These are phyloP conservation scores for Cryptococcus maquisensis DNA, from an alignment of 1,284 basidiomycete species.

Conservation along the genomic window DNA sequence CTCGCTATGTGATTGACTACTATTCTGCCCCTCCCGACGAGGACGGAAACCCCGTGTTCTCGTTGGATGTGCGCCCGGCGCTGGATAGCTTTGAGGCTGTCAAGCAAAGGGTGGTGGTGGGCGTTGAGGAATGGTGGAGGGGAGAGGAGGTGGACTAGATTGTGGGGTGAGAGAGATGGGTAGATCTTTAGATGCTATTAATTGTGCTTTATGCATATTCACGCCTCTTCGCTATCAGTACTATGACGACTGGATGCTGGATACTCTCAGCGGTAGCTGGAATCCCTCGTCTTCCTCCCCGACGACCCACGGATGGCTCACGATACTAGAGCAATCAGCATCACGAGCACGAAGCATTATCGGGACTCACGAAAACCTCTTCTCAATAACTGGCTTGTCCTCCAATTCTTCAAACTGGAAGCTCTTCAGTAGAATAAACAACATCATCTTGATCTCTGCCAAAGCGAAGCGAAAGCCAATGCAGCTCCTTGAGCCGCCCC, in stretches of 20 bases:
- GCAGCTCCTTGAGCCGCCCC: slow-evolving; percentile 63
- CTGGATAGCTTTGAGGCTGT: slow-evolving; percentile 72
- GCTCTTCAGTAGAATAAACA: slow-evolving; percentile 57
- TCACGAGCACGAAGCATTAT: neutral
- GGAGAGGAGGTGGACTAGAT: slow-evolving; percentile 27
- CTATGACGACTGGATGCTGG: too few species aligned
- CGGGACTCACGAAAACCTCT: slow-evolving; percentile 32
- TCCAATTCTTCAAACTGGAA: slow-evolving; percentile 57
- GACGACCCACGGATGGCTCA: too few species aligned
- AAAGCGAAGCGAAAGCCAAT: slow-evolving; percentile 69
- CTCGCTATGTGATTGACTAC: slow-evolving; percentile 95
- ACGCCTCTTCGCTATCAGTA: too few species aligned
- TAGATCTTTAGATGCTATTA: too few species aligned
- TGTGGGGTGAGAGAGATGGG: neutral
- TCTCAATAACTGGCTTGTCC: slow-evolving; percentile 30
- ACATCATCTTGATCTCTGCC: slow-evolving; percentile 60
- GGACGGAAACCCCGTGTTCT: slow-evolving; percentile 85
- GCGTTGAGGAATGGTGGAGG: slow-evolving; percentile 64
- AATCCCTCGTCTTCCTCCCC: too few species aligned
- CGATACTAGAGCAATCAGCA: too few species aligned
- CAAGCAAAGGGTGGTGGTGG: slow-evolving; percentile 64
- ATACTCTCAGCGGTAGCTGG: too few species aligned
- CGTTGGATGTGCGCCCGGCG: slow-evolving; percentile 84
- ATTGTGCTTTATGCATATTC: too few species aligned
- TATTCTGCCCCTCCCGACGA: slow-evolving; percentile 80